Base-by-base conservation (phyloP, 345 rosid genomes). In the Combretum micranthum region DNA sequence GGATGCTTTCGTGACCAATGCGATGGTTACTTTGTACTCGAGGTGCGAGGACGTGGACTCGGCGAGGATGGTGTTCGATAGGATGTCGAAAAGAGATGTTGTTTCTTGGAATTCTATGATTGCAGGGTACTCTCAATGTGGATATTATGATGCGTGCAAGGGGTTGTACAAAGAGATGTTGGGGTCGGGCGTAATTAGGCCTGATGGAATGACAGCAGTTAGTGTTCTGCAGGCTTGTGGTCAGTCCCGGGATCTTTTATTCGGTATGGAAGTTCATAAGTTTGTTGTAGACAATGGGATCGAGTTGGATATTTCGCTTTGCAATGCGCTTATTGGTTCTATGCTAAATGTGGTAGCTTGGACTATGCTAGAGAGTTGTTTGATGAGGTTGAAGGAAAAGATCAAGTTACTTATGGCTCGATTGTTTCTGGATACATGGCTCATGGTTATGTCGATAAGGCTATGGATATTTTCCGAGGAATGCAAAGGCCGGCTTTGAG, bases 61-160 rank as follows among this genome's bases (percentile, higher is more conserved):
- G 44, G 89, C 88, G 10, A 74, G 84, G 77, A 77, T 55, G 47
- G 44, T 86, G 75, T 91, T 91, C 52, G 87, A 82, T 62, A 57
- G 39, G 61, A 84, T 86, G 88, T 43, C 55, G 37, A 63, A 73
- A 13, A 84, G 83, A 78, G 98, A 88, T 65, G 67, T 79, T 1
- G 88, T 91, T 23, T 69, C 90, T 0, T 91, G 98, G 95, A 91
- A 88, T 61, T 88, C 95, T 6, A 84, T 91, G 90, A 78, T 88
- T 61, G 68, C 90, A 0, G 96, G 92, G 19, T 91, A 86, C 55
- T 84, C 96, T 37, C 96, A 86, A 44, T 77, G 68, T 25, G 92
- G 96, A 39, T 69, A 48, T 65, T 83, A 75, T 59, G 77, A 71
- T 20, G 87, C 83, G 42, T 85, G 95, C 62, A 88, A 88, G 69